Base-by-base conservation (phyloP, 495 filamentous ascomycete genomes). In the Aspergillus carlsbadensis region DNA sequence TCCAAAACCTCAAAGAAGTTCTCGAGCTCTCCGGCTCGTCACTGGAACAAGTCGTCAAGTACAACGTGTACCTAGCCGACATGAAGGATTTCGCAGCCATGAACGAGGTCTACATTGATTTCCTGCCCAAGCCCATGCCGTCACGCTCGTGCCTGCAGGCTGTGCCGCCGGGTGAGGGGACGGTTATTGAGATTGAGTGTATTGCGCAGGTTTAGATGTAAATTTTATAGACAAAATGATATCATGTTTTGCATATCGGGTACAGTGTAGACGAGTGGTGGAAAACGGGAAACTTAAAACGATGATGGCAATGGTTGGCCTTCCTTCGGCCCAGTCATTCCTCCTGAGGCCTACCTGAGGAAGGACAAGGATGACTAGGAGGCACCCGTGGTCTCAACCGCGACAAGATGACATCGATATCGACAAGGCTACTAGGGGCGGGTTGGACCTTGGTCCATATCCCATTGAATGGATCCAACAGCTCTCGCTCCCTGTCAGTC, bases 11-110 rank as follows among this genome's bases (percentile, higher is more conserved):
- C 15, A 73, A 76, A 10, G 81, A 83, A 26, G 81, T 89, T 8
- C 78, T 90, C 34, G 77, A 82, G 55, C 83, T 82, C 15, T 80
- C 85, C 2, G 83, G 83, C 13, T 85, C 82, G 14, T 74, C 70
- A 15, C 68, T 88, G 14, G 71, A 78, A 48, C 82, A 85, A 55
- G 86, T 88, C 5, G 80, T 89, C 54, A 88, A 89, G 64, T 81
- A 82, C 66, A 86, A 82, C 56, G 81, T 88, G 54, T 90, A 87
- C 70, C 71, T 90, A 22, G 78, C 81, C 10, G 81, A 79, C 48
- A 89, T 90, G 86, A 80, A 81, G 52, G 80, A 87, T 60, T 90
- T 89, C 50, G 76, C 75, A 1, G 79, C 82, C 39, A 83, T 89
- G 81, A 88, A 85, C 58, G 72, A 75, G 52, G 80, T 73, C 0